Evolutionary conservation across 2,329 filamentous ascomycete genomes (phyloP).

Genomic region (Penicillium nordicum): DNA sequence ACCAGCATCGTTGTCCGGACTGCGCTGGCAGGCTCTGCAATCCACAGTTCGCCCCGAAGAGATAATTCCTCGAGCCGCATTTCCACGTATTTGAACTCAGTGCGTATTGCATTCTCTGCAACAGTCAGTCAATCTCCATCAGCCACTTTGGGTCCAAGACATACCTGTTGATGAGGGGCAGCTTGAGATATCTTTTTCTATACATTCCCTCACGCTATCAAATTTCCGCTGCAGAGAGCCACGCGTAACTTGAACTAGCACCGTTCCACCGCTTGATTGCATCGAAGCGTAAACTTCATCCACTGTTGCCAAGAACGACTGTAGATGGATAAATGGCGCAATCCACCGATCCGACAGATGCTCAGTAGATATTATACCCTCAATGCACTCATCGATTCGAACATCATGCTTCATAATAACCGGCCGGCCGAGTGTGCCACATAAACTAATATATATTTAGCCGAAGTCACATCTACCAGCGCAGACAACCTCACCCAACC

Average conservation of each 20-base stretch:
- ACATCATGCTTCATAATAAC: neutral
- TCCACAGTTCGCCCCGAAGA: neutral
- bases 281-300: neutral
- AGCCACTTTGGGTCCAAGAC: neutral
- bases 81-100: neutral
- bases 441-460: neutral
- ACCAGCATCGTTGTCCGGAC: neutral
- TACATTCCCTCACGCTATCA: neutral
- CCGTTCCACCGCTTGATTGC: neutral
- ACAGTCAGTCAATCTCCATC: neutral
- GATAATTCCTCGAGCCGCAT: neutral
- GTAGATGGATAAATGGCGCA: neutral
- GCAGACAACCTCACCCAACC: neutral
- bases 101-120: neutral
- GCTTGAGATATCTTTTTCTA: neutral
- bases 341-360: neutral
- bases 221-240: neutral
- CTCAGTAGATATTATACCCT: neutral
- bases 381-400: neutral
- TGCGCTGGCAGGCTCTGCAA: neutral
- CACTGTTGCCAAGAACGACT: neutral
- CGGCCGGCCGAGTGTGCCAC: neutral
- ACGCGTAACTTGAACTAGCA: neutral
- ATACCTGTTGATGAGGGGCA: neutral
- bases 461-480: neutral